Evolutionary conservation across 2,329 filamentous ascomycete genomes (phyloP).

Genomic region (Cryoendolithus antarcticus): DNA sequence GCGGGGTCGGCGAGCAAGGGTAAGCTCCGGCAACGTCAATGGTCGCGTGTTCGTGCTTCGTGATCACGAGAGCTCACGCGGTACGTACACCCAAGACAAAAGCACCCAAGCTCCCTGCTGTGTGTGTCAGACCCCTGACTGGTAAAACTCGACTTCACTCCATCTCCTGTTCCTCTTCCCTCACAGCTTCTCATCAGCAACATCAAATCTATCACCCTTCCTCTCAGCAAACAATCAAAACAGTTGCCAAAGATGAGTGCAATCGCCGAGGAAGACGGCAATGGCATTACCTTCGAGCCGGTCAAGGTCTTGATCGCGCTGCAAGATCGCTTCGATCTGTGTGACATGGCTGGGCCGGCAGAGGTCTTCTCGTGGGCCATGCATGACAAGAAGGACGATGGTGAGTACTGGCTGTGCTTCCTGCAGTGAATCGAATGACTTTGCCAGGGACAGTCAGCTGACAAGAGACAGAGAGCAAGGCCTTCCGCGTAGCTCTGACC

Average conservation of each 20-base stretch:
- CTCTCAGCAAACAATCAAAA: slow-evolving; percentile 1
- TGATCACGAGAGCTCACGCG: too few relatives aligned
- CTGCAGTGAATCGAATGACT: not conserved
- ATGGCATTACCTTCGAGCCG: slow-evolving; percentile 25
- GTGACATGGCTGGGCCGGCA: slow-evolving; percentile 46
- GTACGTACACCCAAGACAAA: too few relatives aligned
- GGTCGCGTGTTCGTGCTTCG: too few relatives aligned
- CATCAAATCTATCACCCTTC: not conserved
- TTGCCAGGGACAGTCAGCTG: not conserved
- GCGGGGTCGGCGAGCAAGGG: too few relatives aligned
- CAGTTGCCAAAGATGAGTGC: slow-evolving; percentile 12
- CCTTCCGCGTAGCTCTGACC: slow-evolving; percentile 42
- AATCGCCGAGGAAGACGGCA: slow-evolving; percentile 29
- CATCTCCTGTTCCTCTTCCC: slow-evolving; percentile 1
- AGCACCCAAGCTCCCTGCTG: too few relatives aligned
- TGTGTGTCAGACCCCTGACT: too few relatives aligned
- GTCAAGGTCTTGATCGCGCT: slow-evolving; percentile 51
- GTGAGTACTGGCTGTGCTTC: slow-evolving; percentile 22
- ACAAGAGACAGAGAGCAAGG: slow-evolving; percentile 33
- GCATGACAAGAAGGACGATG: slow-evolving; percentile 41
- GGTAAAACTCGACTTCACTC: not conserved
- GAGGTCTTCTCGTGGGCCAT: slow-evolving; percentile 44
- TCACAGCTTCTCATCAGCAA: not conserved
- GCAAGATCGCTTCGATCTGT: slow-evolving; percentile 43
- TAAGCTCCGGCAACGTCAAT: too few relatives aligned